phyloP scores from a whole-genome alignment of 2,329 filamentous ascomycete species.

The Diplodia intermedia region DNA sequence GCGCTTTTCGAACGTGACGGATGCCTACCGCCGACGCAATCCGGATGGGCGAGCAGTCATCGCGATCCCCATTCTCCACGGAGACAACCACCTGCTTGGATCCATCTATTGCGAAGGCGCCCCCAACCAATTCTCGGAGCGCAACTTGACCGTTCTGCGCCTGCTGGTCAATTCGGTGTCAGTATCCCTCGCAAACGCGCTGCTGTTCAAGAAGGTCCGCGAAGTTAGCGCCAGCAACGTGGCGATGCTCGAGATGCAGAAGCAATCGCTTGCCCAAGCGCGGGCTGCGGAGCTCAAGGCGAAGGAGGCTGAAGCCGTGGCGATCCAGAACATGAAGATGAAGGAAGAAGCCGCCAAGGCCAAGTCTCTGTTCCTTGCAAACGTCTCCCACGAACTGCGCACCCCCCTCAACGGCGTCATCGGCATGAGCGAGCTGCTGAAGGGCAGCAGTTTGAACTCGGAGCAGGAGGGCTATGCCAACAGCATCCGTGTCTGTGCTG shows the following conservation, averaged over 20 bases:
- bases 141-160: slow-evolving; percentile 62
- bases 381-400: slow-evolving; percentile 65
- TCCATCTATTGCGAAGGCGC: slow-evolving; percentile 78
- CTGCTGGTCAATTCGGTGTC: slow-evolving; percentile 79
- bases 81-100: slow-evolving; percentile 72
- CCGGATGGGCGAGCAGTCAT: slow-evolving; percentile 77
- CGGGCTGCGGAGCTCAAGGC: slow-evolving; percentile 77
- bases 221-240: slow-evolving; percentile 80
- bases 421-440: slow-evolving; percentile 67
- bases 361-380: slow-evolving; percentile 75
- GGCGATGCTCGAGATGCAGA: slow-evolving; percentile 79
- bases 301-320: slow-evolving; percentile 76
- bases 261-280: slow-evolving; percentile 73
- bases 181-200: slow-evolving; percentile 69
- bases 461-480: slow-evolving; percentile 69
- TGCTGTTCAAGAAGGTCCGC: slow-evolving; percentile 72
- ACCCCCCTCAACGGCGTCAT: slow-evolving; percentile 63
- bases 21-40: slow-evolving; percentile 71
- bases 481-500: slow-evolving; percentile 69
- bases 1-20: slow-evolving; percentile 76
- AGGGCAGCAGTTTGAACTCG: slow-evolving; percentile 61
- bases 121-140: slow-evolving; percentile 77
- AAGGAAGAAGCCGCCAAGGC: slow-evolving; percentile 84
- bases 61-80: slow-evolving; percentile 79
- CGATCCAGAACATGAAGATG: slow-evolving; percentile 78